Base-by-base conservation (phyloP, 768 basidiomycete species). In the Podaxis pistillaris region DNA sequence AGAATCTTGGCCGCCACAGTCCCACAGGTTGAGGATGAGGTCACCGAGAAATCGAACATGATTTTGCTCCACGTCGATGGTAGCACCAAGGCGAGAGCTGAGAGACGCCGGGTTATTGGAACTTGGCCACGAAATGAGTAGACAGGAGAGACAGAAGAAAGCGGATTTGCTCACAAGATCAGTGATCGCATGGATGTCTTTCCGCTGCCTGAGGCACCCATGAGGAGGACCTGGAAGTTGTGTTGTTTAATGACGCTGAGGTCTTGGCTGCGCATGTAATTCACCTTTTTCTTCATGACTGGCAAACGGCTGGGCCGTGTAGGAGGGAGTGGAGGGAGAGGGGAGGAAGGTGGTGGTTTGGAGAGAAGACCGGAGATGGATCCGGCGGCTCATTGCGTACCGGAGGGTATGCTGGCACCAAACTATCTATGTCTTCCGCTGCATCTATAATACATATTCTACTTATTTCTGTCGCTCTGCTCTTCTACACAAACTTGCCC, bases 171-270 rank as follows among this genome's bases (percentile, higher is more conserved):
- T 79, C 77, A 96, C 94, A 99, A 99, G 72, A 99, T 98, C 75
- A 99, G 90, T 28, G 95, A 96, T 58, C 97, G 86, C 97, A 99
- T 99, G 4, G 96, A 98, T 11, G 96, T 98, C 81, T 93, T 94
- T 61, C 91, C 91, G 70, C 92, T 93, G 66, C 93, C 93, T 22
- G 92, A 94, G 70, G 95, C 94, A 67, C 97, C 97, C 97, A 99
- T 99, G 64, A 98, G 82, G 68, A 99, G 86, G 51, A 98, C 94
- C 96, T 98, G 70, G 50, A 61, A 55, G 58, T 22, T 46, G 65
- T 33, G 68, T 68, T 64, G 69, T 64, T 68, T 68, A 60, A 65
- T 65, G 46, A 41, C 63, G 59, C 40, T 54, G 61, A 53, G 59
- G 17, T 64, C 8, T 57, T 56, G 52, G 58, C 65, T 38, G 66